Evolutionary conservation across 768 basidiomycete species (phyloP).

Genomic region (Pleurotus djamor): DNA sequence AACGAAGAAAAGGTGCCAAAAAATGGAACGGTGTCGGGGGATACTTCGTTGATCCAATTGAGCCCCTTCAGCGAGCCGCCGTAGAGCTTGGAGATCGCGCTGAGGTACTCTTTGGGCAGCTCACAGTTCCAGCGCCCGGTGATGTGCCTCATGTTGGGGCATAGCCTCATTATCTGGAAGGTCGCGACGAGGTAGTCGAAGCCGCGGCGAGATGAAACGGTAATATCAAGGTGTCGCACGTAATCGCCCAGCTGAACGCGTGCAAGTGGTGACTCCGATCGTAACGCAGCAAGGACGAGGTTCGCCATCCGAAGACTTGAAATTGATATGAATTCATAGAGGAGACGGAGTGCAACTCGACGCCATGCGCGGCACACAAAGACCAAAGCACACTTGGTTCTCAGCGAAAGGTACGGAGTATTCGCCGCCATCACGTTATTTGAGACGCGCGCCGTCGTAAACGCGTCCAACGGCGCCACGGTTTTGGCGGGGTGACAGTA

Average conservation of each 20-base stretch:
- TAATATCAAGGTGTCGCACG: constrained; percentile 47
- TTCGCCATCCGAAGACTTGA: constrained; percentile 41
- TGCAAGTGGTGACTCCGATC: constrained; percentile 1
- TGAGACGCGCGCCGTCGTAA: constrained; percentile 34
- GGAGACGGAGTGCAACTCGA: constrained; percentile 33
- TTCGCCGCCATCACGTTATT: constrained; percentile 46
- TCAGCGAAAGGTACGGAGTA: constrained; percentile 40
- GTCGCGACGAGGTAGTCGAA: constrained; percentile 37
- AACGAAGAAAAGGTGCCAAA: constrained; percentile 38
- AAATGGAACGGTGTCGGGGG: constrained; percentile 25
- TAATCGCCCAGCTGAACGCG: constrained; percentile 35
- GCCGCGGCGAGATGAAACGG: constrained; percentile 40
- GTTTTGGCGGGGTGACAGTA: constrained; percentile 41
- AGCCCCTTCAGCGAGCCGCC: constrained; percentile 39
- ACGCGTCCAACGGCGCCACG: constrained; percentile 45
- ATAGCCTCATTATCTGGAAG: constrained; percentile 41
- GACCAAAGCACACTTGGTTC: constrained; percentile 48
- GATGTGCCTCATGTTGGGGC: constrained; percentile 42
- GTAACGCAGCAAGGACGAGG: constrained; percentile 32
- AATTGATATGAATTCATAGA: constrained; percentile 45
- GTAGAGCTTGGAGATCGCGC: constrained; percentile 36
- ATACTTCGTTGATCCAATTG: constrained; percentile 37
- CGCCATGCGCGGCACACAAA: constrained; percentile 49
- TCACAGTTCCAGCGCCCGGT: constrained; percentile 43
- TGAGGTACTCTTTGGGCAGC: constrained; percentile 41